Percentiles rank a stretch among this genome's conserved stretches.
Conservation (phyloP, 768 basidiomycete genomes). For the Strobilomyces echinocephalus region DNA sequence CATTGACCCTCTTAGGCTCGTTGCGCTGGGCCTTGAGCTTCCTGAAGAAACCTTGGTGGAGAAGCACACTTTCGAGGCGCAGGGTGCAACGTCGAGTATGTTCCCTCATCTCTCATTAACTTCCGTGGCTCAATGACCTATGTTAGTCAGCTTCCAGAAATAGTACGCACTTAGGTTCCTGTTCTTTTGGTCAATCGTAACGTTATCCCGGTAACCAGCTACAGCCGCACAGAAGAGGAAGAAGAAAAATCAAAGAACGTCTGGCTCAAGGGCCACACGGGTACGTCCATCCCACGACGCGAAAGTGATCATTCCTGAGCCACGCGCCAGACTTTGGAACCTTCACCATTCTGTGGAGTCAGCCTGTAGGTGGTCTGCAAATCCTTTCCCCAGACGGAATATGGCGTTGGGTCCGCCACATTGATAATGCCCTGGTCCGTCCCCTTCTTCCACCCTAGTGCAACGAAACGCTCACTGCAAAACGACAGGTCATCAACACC, state of each 20-base stretch:
- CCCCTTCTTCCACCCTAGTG: background rate
- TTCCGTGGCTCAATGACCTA: background rate
- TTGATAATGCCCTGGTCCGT: slow-evolving; percentile 51
- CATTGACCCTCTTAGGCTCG: slow-evolving; percentile 30
- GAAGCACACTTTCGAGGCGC: slow-evolving; percentile 39
- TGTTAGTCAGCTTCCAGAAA: slow-evolving; percentile 57
- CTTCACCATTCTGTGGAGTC: slow-evolving; percentile 55
- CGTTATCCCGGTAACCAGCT: slow-evolving; percentile 27
- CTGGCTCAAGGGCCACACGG: slow-evolving; percentile 57
- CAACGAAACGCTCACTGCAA: background rate
- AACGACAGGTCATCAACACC: slow-evolving; percentile 50
- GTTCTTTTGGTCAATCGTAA: background rate
- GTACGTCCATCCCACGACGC: slow-evolving; percentile 22
- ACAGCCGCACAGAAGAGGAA: slow-evolving; percentile 46
- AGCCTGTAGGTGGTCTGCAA: slow-evolving; percentile 55
- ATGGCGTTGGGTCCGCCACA: slow-evolving; percentile 57
- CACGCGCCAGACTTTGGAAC: slow-evolving; percentile 42
- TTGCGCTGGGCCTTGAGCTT: slow-evolving; percentile 48
- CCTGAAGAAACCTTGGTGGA: slow-evolving; percentile 49
- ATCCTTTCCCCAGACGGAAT: slow-evolving; percentile 47
- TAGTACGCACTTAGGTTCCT: slow-evolving; percentile 38
- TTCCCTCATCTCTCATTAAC: background rate
- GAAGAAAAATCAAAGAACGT: slow-evolving; percentile 48
- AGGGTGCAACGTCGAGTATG: slow-evolving; percentile 38
- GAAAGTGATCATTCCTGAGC: background rate